Evolutionary conservation across 202 grass and related monocot genomes (phyloP).

Genomic region (Zoysia matrella): DNA sequence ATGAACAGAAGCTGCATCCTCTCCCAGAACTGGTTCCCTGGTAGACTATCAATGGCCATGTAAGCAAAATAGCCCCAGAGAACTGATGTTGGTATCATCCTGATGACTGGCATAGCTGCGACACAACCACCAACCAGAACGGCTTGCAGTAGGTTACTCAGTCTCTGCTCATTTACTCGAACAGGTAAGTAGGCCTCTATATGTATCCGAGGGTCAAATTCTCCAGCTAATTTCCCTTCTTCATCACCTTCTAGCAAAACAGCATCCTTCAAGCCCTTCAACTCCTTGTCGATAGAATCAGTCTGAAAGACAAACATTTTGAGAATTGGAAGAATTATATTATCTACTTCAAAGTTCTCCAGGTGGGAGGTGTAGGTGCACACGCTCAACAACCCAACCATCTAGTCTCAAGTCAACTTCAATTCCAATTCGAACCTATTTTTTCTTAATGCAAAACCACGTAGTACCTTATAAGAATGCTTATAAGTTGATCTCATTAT

Average conservation of each 20-base stretch:
- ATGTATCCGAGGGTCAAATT: conserved; percentile 78
- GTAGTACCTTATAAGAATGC: neutral
- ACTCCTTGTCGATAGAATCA: conserved; percentile 60
- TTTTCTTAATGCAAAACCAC: neutral
- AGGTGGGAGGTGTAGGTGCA: neutral
- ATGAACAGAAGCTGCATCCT: conserved; percentile 48
- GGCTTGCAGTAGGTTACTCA: conserved; percentile 87
- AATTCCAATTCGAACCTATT: neutral
- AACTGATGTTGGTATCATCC: conserved; percentile 37
- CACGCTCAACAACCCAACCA: no score
- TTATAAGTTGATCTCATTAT: neutral
- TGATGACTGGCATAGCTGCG: conserved; percentile 86
- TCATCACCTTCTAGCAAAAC: conserved; percentile 46
- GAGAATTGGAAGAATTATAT: neutral
- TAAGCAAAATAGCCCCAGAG: no score
- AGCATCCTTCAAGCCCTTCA: conserved; percentile 79
- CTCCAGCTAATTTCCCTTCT: conserved; percentile 39
- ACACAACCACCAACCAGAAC: conserved; percentile 76
- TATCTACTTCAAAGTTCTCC: neutral
- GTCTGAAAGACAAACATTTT: conserved; percentile 46
- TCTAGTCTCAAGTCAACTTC: neutral
- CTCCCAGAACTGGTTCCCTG: no score
- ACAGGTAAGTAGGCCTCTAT: conserved; percentile 62
- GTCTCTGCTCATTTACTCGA: conserved; percentile 54
- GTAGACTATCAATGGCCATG: no score